These are phyloP conservation scores for Ensete ventricosum DNA, from an alignment of 176 grass and related monocot genomes.

Conservation along the genomic window DNA sequence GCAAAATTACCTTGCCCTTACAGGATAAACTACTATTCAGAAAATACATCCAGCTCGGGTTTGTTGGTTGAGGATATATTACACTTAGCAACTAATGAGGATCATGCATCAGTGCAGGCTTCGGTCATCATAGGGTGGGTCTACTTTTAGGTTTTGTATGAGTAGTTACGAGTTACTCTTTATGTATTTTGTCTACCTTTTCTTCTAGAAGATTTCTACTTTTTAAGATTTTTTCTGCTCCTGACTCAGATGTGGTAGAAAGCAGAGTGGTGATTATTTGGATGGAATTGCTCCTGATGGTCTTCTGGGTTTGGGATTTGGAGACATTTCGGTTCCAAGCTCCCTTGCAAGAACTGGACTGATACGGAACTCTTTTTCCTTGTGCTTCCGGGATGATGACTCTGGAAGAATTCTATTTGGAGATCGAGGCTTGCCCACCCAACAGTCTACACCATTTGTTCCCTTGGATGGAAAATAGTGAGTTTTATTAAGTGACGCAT, in stretches of 20 bases:
- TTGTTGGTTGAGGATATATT: slow-evolving; percentile 80
- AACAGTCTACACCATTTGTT: slow-evolving; percentile 87
- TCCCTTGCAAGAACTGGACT: slow-evolving; percentile 77
- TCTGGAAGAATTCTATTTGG: slow-evolving; percentile 88
- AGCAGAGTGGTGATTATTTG: slow-evolving; percentile 79
- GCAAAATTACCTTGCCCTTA: slow-evolving; percentile 88
- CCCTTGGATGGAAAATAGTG: slow-evolving; percentile 76
- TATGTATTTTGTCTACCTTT: not conserved
- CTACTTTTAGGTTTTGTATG: not conserved
- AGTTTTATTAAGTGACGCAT: slow-evolving; percentile 17
- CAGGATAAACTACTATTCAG: slow-evolving; percentile 56
- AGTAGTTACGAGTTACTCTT: not conserved
- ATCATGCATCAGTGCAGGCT: slow-evolving; percentile 51
- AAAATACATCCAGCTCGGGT: slow-evolving; percentile 95
- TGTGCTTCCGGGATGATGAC: slow-evolving; percentile 76
- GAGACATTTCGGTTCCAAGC: slow-evolving; percentile 78
- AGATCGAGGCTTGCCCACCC: slow-evolving; percentile 60
- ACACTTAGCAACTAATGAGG: slow-evolving; percentile 52
- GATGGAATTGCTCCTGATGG: slow-evolving; percentile 85
- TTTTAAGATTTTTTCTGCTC: not conserved
- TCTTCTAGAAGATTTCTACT: not conserved
- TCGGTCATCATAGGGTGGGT: slow-evolving; percentile 85
- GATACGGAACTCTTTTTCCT: slow-evolving; percentile 72
- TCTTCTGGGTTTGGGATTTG: slow-evolving; percentile 76
- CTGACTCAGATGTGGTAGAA: slow-evolving; percentile 71